A percentile compares a stretch with the other conserved stretches of the same genome.
These are phyloP conservation scores for Rhodomyrtus psidioides DNA, from an alignment of 441 rosid species.

Conservation along the genomic window DNA sequence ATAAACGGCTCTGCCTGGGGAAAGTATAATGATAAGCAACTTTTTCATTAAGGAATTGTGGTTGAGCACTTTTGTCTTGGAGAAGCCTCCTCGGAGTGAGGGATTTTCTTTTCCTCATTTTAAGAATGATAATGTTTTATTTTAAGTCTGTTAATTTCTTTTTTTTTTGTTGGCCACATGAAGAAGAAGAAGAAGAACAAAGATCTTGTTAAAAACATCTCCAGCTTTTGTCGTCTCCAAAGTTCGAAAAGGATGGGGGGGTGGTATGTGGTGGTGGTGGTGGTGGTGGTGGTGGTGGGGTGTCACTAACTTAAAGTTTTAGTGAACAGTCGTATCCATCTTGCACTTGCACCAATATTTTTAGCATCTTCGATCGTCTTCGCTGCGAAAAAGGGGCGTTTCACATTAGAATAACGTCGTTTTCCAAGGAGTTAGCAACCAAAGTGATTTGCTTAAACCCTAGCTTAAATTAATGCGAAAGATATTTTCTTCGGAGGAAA, in stretches of 20 bases:
- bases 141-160: not conserved
- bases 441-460: not conserved
- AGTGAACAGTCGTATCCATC: not conserved
- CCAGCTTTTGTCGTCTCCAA: slow-evolving; percentile 28
- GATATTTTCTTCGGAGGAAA: not conserved
- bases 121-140: not conserved
- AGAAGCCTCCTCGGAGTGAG: slow-evolving; percentile 41
- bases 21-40: slow-evolving; percentile 40
- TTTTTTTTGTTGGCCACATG: not conserved
- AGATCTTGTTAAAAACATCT: slow-evolving; percentile 12
- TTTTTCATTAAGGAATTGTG: slow-evolving; percentile 30
- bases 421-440: not conserved
- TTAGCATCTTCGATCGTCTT: not conserved
- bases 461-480: not conserved
- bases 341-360: not conserved
- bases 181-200: slow-evolving; percentile 9
- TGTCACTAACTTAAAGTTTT: slow-evolving; percentile 8
- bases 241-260: slow-evolving; percentile 2
- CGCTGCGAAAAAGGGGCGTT: not conserved
- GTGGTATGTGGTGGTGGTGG: not conserved
- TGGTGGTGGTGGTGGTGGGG: not conserved
- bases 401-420: not conserved
- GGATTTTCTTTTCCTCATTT: slow-evolving; percentile 5
- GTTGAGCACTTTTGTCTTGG: slow-evolving; percentile 40
- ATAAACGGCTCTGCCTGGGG: slow-evolving; percentile 1